A percentile compares a stretch with the other conserved stretches of the same genome.
These are phyloP conservation scores for Circinella minor DNA, from an alignment of 371 early-diverging fungal species.

Conservation along the genomic window DNA sequence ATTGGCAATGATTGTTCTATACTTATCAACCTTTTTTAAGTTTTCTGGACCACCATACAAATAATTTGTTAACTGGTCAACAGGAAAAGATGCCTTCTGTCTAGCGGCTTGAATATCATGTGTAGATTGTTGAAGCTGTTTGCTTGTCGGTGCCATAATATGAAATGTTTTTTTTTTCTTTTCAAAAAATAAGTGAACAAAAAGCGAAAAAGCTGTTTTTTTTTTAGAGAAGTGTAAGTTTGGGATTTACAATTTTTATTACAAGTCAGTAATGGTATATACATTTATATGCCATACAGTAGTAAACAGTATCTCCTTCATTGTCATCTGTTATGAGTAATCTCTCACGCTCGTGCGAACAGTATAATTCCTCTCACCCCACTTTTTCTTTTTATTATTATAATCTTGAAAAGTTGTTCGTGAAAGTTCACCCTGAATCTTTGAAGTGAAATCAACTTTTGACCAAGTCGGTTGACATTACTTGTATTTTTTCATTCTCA, in stretches of 20 bases:
- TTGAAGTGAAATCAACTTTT: neutral
- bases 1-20: conserved; percentile 38
- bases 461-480: neutral
- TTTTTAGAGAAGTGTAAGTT: neutral
- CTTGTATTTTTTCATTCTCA: neutral
- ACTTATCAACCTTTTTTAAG: conserved; percentile 31
- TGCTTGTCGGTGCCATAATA: conserved; percentile 1
- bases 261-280: too few species aligned
- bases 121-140: conserved; percentile 36
- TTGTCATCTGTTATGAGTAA: conserved; percentile 17
- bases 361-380: neutral
- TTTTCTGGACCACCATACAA: conserved; percentile 45
- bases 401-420: neutral
- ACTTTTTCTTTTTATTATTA: neutral
- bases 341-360: conserved; percentile 15
- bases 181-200: too few species aligned
- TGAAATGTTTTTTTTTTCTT: neutral
- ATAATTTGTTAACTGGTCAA: conserved; percentile 38
- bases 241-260: too few species aligned
- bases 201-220: neutral
- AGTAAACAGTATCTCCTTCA: neutral
- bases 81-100: conserved; percentile 47
- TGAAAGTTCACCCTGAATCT: neutral
- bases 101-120: conserved; percentile 56
- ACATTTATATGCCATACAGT: neutral